Percentiles rank a stretch among this genome's conserved stretches.
phyloP scores from a whole-genome alignment of 139 green algal genomes.

The Edaphochlamys debaryana region DNA sequence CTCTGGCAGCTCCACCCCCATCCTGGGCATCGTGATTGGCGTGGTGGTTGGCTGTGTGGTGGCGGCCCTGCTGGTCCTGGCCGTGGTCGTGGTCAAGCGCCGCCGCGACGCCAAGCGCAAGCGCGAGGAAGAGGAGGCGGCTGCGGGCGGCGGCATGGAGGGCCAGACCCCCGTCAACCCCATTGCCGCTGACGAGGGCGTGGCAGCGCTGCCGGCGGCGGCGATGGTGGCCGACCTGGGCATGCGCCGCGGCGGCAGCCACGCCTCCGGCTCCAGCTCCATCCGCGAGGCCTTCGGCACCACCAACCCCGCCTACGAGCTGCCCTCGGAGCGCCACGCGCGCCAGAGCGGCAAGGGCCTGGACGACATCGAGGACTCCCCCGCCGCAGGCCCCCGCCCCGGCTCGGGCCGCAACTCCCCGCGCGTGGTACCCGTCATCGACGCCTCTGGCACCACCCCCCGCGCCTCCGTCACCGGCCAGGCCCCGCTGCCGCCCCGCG shows the following conservation, averaged over 20 bases:
- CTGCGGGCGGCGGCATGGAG: no score
- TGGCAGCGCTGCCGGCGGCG: no score
- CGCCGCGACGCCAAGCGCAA: background rate
- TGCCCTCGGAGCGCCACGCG: background rate
- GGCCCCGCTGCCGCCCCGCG: no score
- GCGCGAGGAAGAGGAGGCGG: background rate
- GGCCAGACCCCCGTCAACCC: no score
- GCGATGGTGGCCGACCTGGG: background rate
- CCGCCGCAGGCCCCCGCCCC: background rate
- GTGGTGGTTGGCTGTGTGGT: background rate
- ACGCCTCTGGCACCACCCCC: background rate
- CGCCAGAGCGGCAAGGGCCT: background rate
- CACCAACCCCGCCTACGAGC: conserved; percentile 23
- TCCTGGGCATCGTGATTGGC: background rate
- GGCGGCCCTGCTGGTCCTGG: background rate
- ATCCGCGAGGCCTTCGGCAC: background rate
- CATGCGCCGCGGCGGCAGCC: background rate
- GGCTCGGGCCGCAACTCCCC: background rate
- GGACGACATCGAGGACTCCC: background rate
- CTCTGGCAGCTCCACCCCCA: no score
- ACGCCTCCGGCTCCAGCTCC: background rate
- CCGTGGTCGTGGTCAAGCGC: background rate
- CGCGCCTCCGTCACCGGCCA: background rate
- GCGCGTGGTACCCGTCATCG: background rate
- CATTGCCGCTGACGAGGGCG: no score